Percentiles rank a stretch among this genome's conserved stretches.
phyloP scores from a whole-genome alignment of 176 grass and related monocot genomes.

The Raddia guianensis region DNA sequence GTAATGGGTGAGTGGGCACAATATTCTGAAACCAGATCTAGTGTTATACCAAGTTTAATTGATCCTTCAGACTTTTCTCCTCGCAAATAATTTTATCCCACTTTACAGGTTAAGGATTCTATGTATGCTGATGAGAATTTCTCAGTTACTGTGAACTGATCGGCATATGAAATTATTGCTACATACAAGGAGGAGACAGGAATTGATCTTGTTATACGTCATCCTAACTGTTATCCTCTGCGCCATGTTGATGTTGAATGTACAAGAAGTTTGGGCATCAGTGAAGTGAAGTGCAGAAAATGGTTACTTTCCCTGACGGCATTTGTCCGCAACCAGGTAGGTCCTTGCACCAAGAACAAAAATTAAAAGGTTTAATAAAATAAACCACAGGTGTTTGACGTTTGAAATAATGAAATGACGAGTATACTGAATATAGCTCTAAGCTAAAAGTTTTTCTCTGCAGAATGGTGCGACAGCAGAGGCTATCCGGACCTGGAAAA shows the following conservation, averaged over 20 bases:
- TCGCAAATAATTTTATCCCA: not conserved
- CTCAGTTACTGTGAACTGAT: slow-evolving; percentile 76
- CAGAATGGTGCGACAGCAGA: slow-evolving; percentile 90
- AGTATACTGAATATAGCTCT: not conserved
- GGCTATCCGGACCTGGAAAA: slow-evolving; percentile 84
- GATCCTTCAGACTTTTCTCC: not conserved
- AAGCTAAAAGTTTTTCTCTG: not conserved
- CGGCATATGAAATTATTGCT: slow-evolving; percentile 83
- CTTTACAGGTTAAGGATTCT: slow-evolving; percentile 72
- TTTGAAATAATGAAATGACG: slow-evolving; percentile 4
- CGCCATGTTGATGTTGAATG: slow-evolving; percentile 94
- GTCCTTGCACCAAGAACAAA: not conserved
- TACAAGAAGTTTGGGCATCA: slow-evolving; percentile 72
- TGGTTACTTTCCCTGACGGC: slow-evolving; percentile 88
- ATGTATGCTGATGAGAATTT: slow-evolving; percentile 82
- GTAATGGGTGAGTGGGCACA: not conserved
- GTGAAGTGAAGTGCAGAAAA: slow-evolving; percentile 86
- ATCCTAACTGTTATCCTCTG: slow-evolving; percentile 81
- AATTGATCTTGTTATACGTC: slow-evolving; percentile 89
- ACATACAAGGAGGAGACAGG: slow-evolving; percentile 97
- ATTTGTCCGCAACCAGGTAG: slow-evolving; percentile 84
- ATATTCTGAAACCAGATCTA: not conserved
- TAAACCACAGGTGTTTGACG: not conserved
- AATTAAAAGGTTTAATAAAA: not conserved
- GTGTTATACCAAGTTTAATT: slow-evolving; percentile 2